phyloP scores from a whole-genome alignment of 768 basidiomycete genomes.

The Ephemerocybe angulata region DNA sequence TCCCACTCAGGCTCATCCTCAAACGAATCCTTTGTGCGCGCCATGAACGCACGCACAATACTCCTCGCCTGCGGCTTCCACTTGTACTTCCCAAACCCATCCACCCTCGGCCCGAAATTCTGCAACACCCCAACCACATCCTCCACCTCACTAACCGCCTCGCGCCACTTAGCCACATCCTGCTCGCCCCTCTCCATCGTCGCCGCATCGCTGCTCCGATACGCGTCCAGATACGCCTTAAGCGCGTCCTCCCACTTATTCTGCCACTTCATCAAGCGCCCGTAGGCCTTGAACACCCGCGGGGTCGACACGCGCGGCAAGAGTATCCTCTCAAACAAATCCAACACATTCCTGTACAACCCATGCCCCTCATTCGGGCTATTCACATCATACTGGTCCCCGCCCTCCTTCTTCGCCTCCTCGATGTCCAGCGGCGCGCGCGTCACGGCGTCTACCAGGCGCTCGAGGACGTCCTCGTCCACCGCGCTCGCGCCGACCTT shows the following conservation, averaged over 20 bases:
- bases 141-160: constrained; percentile 73
- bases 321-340: constrained; percentile 74
- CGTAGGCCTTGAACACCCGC: constrained; percentile 81
- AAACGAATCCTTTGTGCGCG: constrained; percentile 72
- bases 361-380: constrained; percentile 66
- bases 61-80: constrained; percentile 89
- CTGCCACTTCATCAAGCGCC: constrained; percentile 74
- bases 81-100: constrained; percentile 33
- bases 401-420: constrained; percentile 28
- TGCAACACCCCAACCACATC: constrained; percentile 80
- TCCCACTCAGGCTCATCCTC: constrained; percentile 88
- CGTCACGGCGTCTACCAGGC: constrained; percentile 84
- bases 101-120: constrained; percentile 75
- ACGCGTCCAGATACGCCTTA: constrained; percentile 81
- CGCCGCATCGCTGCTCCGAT: constrained; percentile 64
- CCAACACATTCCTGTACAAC: constrained; percentile 59
- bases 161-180: constrained; percentile 65
- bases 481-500: constrained; percentile 52
- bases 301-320: constrained; percentile 78
- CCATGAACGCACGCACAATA: constrained; percentile 85
- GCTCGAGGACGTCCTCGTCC: constrained; percentile 85
- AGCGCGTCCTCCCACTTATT: constrained; percentile 71
- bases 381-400: constrained; percentile 23
- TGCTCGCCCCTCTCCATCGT: constrained; percentile 65
- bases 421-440: constrained; percentile 41